Base-by-base conservation (phyloP, 169 alveolate species). In the Plasmodium vivax region DNA sequence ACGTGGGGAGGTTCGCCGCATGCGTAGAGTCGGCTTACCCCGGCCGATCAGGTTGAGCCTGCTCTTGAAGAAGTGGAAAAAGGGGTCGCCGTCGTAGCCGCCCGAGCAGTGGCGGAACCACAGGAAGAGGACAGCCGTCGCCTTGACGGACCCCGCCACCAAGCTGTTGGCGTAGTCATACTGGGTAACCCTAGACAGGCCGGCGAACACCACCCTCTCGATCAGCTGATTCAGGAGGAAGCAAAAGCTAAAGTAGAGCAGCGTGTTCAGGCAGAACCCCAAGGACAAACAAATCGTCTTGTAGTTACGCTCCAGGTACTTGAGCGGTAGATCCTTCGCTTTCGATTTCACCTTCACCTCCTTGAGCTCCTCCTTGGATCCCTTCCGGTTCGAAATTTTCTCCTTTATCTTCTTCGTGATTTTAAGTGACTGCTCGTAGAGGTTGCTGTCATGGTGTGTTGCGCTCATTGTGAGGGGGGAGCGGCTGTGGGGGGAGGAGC, bases 41-140 rank as follows among this genome's bases (percentile, higher is more conserved):
- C 41, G 73, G 54, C 80, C 77, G 43, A 85, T 85, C 3, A 85
- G 19, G n/a, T 74, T 74, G 19, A 85, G 58, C 5, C 36, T 7
- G 19, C 56, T 38, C 43, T 85, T 85, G 80, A 73, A 74, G 19
- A 85, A 51, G 30, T 85, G 93, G 3, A 85, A 85, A 85, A 73
- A 85, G 34, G 93, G 93, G 27, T 85, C 93, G 19, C 93, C 93
- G n/a, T 85, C 93, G 62, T 73, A 85, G 27, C 93, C 93, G 1
- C 75, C 93, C 2, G 93, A 73, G 56, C 47, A 41, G 38, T 85
- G 36, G 14, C 41, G 16, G 36, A 43, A 85, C 93, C 93, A 85
- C 34, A 85, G 19, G 1, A 74, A 47, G 1, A 85, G 77, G 10
- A 47, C 74, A 23, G 34, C 1, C 2, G 58, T 45, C 16, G 8